Evolutionary conservation across 352 stramenopile genomes (phyloP), one percentile per base, ranked within the genome.

Genomic region (Bremia lactucae): DNA sequence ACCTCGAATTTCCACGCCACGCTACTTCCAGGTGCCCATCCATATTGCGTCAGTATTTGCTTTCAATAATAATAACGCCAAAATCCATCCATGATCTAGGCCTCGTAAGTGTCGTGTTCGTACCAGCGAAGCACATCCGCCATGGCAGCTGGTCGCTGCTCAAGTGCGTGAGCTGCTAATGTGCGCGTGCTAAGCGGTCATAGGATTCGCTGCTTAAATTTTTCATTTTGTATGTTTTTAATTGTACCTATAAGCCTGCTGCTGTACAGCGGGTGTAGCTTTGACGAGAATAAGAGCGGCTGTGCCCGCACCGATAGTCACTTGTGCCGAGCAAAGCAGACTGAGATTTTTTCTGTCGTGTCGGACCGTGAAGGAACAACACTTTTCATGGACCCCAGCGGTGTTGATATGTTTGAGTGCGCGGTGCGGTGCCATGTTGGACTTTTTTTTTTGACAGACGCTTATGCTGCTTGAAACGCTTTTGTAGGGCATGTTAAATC

Each of bases 1-100:
- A 92, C 80, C 26, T 89, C 80, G 61, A 92, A 92, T 61, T 90
- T 92, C 58, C 80, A 92, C 57, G 80, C 80, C 28, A 92, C 79
- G 50, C 52, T 92, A 46, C 68, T 92, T 40, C 63, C 68, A 67
- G 76, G 79, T 87, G 36, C 65, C 58, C n/a, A n/a, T n/a, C n/a
- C n/a, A n/a, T n/a, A n/a, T n/a, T 49, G 7, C 6, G 2, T 39
- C 29, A 38, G 38, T 21, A 23, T 11, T 4, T 14, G n/a, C 22
- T 34, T n/a, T n/a, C n/a, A n/a, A n/a, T n/a, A n/a, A n/a, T n/a
- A n/a, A 14, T n/a, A 13, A 20, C 10, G 23, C 13, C 13, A 16
- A 8, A 3, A 40, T 8, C 33, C 13, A 4, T 20, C 36, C 31
- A 4, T 24, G 13, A n/a, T 39, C 31, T 59, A 89, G 79, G 77